Base-by-base conservation (phyloP, 768 basidiomycete genomes). In the Antrodiella citrinella region DNA sequence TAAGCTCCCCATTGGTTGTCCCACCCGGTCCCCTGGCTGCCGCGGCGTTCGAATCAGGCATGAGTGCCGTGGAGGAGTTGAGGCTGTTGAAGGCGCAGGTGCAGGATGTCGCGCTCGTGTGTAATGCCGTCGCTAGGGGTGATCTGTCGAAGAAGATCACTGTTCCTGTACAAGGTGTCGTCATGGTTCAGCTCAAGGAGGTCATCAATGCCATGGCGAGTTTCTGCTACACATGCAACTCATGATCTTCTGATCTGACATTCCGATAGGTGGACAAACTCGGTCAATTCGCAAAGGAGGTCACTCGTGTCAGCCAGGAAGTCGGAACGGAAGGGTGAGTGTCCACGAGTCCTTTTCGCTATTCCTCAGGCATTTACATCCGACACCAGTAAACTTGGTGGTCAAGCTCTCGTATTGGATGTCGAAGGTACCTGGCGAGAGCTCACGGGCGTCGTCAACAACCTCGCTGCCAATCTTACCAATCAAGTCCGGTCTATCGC, bases 381-480 rank as follows among this genome's bases (percentile, higher is more conserved):
- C n/a, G n/a, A 71, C 62, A 47, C 75, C 78, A 54, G 91, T 13
- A 89, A 89, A 69, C 70, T 94, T 50, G 91, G 91, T 52, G 90
- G 90, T 44, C 87, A 92, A 65, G 91, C 90, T 0, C 73, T 82
- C 48, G 91, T 95, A 9, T 84, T 87, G 21, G 88, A 91, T 55
- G 90, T 92, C 20, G 86, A 92, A 62, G 91, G 91, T n/a, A 83
- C 87, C 15, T 88, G 87, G 87, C 78, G 81, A 54, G 84, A 91
- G 62, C 70, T 89, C 66, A 88, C 88, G 7, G 30, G 15, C 30
- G 30, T 15, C 30, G 15, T 13, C 19, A 44, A 88, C 86, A 86
- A 86, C 80, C 90, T 91, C 86, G 88, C 88, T 2, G 81, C 76
- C 39, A 91, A 91, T 61, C 67, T 91, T 59, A 90, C 87, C 1